These are phyloP conservation scores for Suhomyces chickasaworum DNA, from an alignment of 1,139 yeast species.

Conservation along the genomic window DNA sequence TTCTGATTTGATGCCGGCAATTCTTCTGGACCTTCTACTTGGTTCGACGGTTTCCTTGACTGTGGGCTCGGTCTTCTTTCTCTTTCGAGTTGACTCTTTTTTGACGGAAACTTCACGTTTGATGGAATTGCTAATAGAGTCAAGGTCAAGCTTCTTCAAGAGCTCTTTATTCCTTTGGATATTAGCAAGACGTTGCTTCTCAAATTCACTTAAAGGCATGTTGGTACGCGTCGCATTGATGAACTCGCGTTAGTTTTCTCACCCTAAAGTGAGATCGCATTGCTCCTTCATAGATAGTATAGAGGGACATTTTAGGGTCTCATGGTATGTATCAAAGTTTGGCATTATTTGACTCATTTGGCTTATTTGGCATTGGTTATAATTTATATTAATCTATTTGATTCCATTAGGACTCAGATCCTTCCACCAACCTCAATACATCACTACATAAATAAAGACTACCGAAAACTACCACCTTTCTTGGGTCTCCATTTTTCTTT, in stretches of 20 bases:
- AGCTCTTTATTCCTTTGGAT: conserved; percentile 46
- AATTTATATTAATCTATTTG: neutral
- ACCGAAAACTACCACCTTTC: conserved; percentile 69
- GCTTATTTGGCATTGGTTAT: too few relatives aligned
- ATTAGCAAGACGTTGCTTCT: conserved; percentile 63
- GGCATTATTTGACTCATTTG: too few relatives aligned
- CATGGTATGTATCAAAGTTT: too few relatives aligned
- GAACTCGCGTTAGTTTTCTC: neutral
- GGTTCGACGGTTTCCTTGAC: conserved; percentile 44
- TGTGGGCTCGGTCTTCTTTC: conserved; percentile 23
- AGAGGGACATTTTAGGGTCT: too few relatives aligned
- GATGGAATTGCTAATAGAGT: conserved; percentile 35
- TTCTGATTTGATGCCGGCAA: conserved; percentile 61
- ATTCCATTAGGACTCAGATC: neutral
- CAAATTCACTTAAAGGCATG: conserved; percentile 58
- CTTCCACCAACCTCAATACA: conserved; percentile 42
- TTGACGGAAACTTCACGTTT: conserved; percentile 28
- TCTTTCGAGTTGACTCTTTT: conserved; percentile 16
- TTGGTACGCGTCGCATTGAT: conserved; percentile 14
- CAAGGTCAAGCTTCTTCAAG: conserved; percentile 40
- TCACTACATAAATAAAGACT: conserved; percentile 78
- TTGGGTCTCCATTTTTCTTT: conserved; percentile 24
- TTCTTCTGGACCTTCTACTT: conserved; percentile 62
- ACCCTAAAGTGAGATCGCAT: too few relatives aligned
- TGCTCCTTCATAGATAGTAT: too few relatives aligned